Base-by-base conservation (phyloP, 352 stramenopile genomes). In the Pythium phragmitis region DNA sequence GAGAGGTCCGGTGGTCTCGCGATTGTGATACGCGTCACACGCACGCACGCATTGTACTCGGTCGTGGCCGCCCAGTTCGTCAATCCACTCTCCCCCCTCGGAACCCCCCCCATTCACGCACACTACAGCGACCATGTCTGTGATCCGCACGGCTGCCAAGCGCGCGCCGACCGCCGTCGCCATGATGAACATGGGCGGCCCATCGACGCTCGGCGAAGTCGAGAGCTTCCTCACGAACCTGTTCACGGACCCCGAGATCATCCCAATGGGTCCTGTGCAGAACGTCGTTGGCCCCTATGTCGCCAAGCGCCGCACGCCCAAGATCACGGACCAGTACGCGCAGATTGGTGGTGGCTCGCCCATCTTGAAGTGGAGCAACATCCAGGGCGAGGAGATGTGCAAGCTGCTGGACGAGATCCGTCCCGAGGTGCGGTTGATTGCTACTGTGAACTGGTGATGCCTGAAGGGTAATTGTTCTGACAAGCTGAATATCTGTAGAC, bases 231-330 rank as follows among this genome's bases (percentile, higher is more conserved):
- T 99, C 47, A 99, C 97, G 63, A 99, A 99, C 77, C 85, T 99
- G 41, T 99, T 99, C 82, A 92, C 88, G 41, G 97, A 99, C 80
- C 92, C 94, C 6, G 97, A 99, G 72, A 99, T 99, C 71, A 99
- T 99, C 74, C 95, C 96, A 17, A 95, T 99, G 60, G 97, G 97
- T 14, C 70, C 70, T 8, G 65, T 96, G 49, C 86, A 99, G 64
- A 65, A 88, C 34, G 75, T 88, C 12, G 80, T 99, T 8, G 83
- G 82, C 11, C 80, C 79, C 5, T 88, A 80, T 59, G 69, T 94
- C 59, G 83, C 82, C 51, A 88, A 91, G 70, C 79, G 82, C 66
- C 85, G 97, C 46, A 97, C 97, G 41, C 96, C 96, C 7, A 97
- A 98, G 76, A 98, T 97, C 65, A 81, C 84, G 33, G 87, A 94